phyloP scores from a whole-genome alignment of 345 rosid genomes.

The Sisymbrium altissimum region DNA sequence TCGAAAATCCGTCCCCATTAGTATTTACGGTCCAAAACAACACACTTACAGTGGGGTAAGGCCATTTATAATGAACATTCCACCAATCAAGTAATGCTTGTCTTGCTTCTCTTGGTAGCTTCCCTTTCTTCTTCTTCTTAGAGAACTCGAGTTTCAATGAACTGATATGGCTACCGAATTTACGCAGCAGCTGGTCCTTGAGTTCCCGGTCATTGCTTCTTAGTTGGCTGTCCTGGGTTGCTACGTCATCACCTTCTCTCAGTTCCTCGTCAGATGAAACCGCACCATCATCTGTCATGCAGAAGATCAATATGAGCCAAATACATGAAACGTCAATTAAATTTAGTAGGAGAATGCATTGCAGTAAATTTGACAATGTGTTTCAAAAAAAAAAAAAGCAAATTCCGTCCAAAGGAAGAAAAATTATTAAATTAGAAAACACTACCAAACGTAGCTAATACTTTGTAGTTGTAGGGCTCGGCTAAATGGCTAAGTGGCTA shows the following conservation, averaged over 20 bases:
- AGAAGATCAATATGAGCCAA: background rate
- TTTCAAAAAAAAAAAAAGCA: too few relatives aligned
- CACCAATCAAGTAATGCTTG: conserved; percentile 75
- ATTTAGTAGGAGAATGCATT: background rate
- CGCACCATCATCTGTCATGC: conserved; percentile 46
- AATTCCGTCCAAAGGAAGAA: background rate
- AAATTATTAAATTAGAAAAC: background rate
- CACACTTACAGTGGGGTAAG: conserved; percentile 67
- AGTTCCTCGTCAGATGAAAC: conserved; percentile 65
- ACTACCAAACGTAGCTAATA: background rate
- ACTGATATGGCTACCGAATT: conserved; percentile 68
- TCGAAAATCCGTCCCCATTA: background rate
- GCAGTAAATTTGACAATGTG: background rate
- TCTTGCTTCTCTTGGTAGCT: conserved; percentile 77
- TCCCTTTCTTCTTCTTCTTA: conserved; percentile 84
- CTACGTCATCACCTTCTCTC: conserved; percentile 54
- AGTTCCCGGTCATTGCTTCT: conserved; percentile 56
- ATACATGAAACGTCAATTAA: background rate
- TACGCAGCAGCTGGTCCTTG: conserved; percentile 60
- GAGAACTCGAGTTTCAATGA: conserved; percentile 73
- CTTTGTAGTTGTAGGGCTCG: background rate
- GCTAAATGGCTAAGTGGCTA: conserved; percentile 10
- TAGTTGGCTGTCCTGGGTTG: conserved; percentile 40
- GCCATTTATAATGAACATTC: conserved; percentile 78
- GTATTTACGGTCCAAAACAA: background rate